A percentile compares a stretch with the other conserved stretches of the same genome.
Conservation (phyloP, 768 basidiomycete genomes). For the Auriscalpium vulgare region DNA sequence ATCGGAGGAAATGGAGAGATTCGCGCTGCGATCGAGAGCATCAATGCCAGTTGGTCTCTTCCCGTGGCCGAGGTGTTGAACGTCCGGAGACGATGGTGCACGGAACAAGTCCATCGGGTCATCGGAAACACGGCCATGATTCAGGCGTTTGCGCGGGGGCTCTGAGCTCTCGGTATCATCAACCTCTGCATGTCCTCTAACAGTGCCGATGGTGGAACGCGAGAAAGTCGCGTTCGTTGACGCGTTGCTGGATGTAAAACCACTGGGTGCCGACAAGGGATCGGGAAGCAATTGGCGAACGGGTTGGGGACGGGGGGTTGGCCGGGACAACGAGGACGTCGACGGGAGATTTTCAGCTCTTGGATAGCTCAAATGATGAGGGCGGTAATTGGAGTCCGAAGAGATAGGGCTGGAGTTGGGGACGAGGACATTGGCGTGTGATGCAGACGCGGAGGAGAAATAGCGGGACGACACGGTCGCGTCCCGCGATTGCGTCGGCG, state of each 20-base stretch:
- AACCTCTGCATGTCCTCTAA: slow-evolving; percentile 29
- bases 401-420: slow-evolving; percentile 66
- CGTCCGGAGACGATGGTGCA: slow-evolving; percentile 49
- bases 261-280: slow-evolving; percentile 51
- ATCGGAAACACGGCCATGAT: slow-evolving; percentile 37
- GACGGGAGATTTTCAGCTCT: too few species aligned
- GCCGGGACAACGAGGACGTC: slow-evolving; percentile 22
- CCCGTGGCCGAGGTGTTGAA: slow-evolving; percentile 44
- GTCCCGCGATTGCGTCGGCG: slow-evolving; percentile 68
- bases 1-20: slow-evolving; percentile 57
- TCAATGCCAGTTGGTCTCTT: slow-evolving; percentile 32
- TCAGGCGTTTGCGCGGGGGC: slow-evolving; percentile 65
- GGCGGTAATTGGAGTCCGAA: slow-evolving; percentile 30
- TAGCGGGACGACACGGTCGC: slow-evolving; percentile 58
- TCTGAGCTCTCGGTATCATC: slow-evolving; percentile 42
- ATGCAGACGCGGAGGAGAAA: slow-evolving; percentile 41
- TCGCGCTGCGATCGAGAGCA: slow-evolving; percentile 21
- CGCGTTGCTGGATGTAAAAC: slow-evolving; percentile 38
- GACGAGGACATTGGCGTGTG: slow-evolving; percentile 56
- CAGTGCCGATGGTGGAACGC: slow-evolving; percentile 33
- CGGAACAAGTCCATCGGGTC: slow-evolving; percentile 31
- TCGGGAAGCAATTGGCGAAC: slow-evolving; percentile 28
- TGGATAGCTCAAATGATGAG: slow-evolving; percentile 33
- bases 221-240: slow-evolving; percentile 47
- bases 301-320: slow-evolving; percentile 26